These are phyloP conservation scores for Neckera pumila DNA, from an alignment of 225 moss, liverwort and hornwort species.

Conservation along the genomic window DNA sequence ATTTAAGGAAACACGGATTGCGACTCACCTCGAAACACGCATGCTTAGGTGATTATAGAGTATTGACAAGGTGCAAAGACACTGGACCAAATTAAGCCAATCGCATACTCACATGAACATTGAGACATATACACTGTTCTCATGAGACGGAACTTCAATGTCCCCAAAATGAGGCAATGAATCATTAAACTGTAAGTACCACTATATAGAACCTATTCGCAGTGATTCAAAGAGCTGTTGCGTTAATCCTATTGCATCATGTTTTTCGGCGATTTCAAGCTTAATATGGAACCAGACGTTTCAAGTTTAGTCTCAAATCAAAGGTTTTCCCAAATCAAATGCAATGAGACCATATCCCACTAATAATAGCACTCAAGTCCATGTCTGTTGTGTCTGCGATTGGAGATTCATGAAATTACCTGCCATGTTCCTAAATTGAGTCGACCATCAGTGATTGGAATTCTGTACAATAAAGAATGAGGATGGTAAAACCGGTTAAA, in stretches of 20 bases:
- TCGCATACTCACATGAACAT: neutral
- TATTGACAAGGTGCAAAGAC: neutral
- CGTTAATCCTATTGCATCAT: neutral
- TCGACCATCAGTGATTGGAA: constrained; percentile 79
- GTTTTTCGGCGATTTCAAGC: neutral
- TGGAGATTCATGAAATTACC: constrained; percentile 25
- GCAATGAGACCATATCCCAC: neutral
- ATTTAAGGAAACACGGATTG: neutral
- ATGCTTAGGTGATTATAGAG: neutral
- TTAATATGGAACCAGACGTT: neutral
- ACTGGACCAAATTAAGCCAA: neutral
- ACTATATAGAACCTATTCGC: neutral
- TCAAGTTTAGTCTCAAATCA: neutral
- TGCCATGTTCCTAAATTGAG: constrained; percentile 97
- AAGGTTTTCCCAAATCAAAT: neutral
- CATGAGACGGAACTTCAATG: neutral
- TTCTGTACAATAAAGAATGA: constrained; percentile 20
- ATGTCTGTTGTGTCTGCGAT: neutral
- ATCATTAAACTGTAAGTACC: neutral
- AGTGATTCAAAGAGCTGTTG: neutral
- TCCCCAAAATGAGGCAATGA: neutral
- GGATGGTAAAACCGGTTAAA: neutral
- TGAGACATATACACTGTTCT: neutral
- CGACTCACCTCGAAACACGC: neutral
- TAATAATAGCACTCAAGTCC: neutral